A percentile compares a stretch with the other conserved stretches of the same genome.
phyloP scores from a whole-genome alignment of 1,284 basidiomycete genomes.

The Microbotryum lychnidis-dioicae region DNA sequence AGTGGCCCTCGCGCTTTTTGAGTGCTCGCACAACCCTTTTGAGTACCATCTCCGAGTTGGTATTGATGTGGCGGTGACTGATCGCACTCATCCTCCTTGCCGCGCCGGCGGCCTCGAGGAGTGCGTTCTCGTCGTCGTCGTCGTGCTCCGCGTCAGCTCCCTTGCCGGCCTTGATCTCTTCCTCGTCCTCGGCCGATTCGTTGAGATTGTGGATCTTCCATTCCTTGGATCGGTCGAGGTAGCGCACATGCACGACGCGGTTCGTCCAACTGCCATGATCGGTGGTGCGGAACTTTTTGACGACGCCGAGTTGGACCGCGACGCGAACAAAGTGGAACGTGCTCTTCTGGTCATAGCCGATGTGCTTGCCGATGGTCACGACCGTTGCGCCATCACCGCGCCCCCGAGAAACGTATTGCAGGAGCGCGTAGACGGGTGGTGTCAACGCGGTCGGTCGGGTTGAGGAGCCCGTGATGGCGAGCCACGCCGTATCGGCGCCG shows the following conservation, averaged over 20 bases:
- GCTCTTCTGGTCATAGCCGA: slow-evolving; percentile 81
- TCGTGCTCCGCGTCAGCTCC: slow-evolving; percentile 2
- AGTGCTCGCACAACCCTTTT: slow-evolving; percentile 28
- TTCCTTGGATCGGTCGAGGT: slow-evolving; percentile 29
- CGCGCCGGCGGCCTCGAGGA: background rate
- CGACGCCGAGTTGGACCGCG: slow-evolving; percentile 58
- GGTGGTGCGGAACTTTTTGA: slow-evolving; percentile 41
- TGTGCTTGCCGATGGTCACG: slow-evolving; percentile 62
- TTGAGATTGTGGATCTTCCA: slow-evolving; percentile 24
- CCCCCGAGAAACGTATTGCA: slow-evolving; percentile 75
- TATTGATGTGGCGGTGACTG: slow-evolving; percentile 23
- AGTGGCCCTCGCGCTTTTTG: slow-evolving; percentile 11
- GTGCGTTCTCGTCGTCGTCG: slow-evolving; percentile 1
- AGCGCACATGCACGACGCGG: slow-evolving; percentile 36
- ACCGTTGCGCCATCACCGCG: slow-evolving; percentile 68
- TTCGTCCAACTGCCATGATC: slow-evolving; percentile 34
- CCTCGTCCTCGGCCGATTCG: slow-evolving; percentile 8
- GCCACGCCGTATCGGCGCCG: slow-evolving; percentile 61
- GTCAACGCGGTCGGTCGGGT: slow-evolving; percentile 60
- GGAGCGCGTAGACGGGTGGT: slow-evolving; percentile 69
- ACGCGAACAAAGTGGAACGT: slow-evolving; percentile 75
- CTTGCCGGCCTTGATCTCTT: slow-evolving; percentile 13
- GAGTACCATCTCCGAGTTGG: slow-evolving; percentile 27
- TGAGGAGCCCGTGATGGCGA: slow-evolving; percentile 58
- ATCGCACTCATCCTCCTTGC: slow-evolving; percentile 24